Evolutionary conservation across 768 basidiomycete species (phyloP).

Genomic region (Russula sp.): DNA sequence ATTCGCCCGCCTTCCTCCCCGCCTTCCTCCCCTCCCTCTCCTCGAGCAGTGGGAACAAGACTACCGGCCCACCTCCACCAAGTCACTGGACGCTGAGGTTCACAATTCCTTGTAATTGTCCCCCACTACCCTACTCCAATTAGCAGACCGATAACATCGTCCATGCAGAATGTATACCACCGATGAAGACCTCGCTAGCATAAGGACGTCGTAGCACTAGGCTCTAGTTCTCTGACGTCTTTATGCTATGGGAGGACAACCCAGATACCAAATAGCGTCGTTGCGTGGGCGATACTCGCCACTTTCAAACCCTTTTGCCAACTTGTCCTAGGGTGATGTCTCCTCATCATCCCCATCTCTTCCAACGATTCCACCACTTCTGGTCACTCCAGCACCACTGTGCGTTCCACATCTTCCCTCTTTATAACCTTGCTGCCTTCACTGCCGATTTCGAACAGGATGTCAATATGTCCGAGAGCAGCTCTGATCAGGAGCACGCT

Average conservation of each 20-base stretch:
- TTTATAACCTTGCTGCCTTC: slow-evolving; percentile 8
- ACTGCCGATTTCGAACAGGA: slow-evolving; percentile 12
- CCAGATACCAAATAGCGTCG: slow-evolving; percentile 24
- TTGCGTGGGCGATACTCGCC: slow-evolving; percentile 23
- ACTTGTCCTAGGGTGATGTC: slow-evolving; percentile 15
- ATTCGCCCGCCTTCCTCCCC: no score
- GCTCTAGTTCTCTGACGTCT: no score
- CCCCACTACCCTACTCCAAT: neutral
- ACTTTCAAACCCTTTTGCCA: slow-evolving; percentile 11
- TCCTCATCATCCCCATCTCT: neutral
- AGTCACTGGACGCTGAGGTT: no score
- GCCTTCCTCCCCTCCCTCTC: no score
- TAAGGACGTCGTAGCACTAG: slow-evolving; percentile 19
- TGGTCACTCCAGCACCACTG: slow-evolving; percentile 12
- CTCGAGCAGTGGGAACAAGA: no score
- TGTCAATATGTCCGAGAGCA: slow-evolving; percentile 15
- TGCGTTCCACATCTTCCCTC: slow-evolving; percentile 17
- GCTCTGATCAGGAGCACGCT: slow-evolving; percentile 3
- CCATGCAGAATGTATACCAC: slow-evolving; percentile 24
- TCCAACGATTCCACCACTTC: slow-evolving; percentile 2
- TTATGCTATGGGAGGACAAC: slow-evolving; percentile 14
- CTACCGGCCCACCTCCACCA: no score
- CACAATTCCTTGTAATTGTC: no score
- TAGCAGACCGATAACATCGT: slow-evolving; percentile 23
- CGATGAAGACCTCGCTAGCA: slow-evolving; percentile 21